phyloP scores from a whole-genome alignment of 495 filamentous ascomycete species.

The Lophiotrema nucula region DNA sequence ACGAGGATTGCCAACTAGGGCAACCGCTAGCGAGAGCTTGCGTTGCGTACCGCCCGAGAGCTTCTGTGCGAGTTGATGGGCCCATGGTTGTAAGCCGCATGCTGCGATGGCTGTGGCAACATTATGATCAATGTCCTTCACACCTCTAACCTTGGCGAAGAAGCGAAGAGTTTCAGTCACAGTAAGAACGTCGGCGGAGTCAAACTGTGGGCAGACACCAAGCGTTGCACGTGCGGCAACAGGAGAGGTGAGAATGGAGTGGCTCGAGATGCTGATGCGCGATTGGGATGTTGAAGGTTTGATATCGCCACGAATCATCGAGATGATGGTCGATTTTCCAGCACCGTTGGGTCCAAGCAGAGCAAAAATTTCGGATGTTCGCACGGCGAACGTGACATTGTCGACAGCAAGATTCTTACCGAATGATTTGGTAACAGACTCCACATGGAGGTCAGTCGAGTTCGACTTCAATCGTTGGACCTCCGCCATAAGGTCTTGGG shows the following conservation, averaged over 20 bases:
- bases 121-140: constrained; percentile 62
- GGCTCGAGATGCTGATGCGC: constrained; percentile 70
- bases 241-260: constrained; percentile 63
- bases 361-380: constrained; percentile 75
- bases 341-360: constrained; percentile 85
- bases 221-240: constrained; percentile 64
- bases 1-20: constrained; percentile 51
- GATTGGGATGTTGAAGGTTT: constrained; percentile 44
- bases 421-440: constrained; percentile 74
- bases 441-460: constrained; percentile 61
- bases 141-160: constrained; percentile 69
- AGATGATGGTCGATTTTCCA: constrained; percentile 83
- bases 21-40: constrained; percentile 53
- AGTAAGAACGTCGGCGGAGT: constrained; percentile 54
- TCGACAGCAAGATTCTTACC: constrained; percentile 68
- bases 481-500: constrained; percentile 52
- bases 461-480: constrained; percentile 50
- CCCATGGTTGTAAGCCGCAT: constrained; percentile 30
- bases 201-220: constrained; percentile 75
- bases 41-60: constrained; percentile 57
- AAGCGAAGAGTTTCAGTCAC: constrained; percentile 63
- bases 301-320: constrained; percentile 77
- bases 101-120: constrained; percentile 44
- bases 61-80: constrained; percentile 37
- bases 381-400: constrained; percentile 75